These are phyloP conservation scores for Yarrowia sp. DNA, from an alignment of 805 yeast genomes.

Conservation along the genomic window DNA sequence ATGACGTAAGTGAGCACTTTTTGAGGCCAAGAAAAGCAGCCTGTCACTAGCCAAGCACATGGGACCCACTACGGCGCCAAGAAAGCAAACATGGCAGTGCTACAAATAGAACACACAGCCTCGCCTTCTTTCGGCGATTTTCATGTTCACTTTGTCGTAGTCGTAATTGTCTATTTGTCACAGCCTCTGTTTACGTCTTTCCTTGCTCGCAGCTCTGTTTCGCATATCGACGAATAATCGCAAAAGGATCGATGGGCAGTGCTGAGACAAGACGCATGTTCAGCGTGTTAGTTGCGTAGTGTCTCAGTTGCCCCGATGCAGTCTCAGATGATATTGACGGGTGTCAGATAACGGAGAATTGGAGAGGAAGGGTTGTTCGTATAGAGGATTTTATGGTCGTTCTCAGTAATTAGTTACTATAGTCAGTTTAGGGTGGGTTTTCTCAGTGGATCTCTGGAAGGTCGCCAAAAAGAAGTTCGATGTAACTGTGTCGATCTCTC, in stretches of 20 bases:
- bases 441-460: neutral
- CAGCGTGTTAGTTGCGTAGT: neutral
- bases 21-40: slow-evolving; percentile 7
- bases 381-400: no score
- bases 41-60: slow-evolving; percentile 4
- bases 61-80: neutral
- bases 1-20: neutral
- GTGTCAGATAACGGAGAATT: neutral
- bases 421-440: no score
- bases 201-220: slow-evolving; percentile 1
- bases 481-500: slow-evolving; percentile 3
- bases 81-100: slow-evolving; percentile 1
- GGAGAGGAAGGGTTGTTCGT: no score
- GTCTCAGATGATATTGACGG: neutral
- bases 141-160: no score
- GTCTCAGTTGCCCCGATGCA: slow-evolving; percentile 14
- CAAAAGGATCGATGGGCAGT: slow-evolving; percentile 1
- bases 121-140: neutral
- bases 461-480: neutral
- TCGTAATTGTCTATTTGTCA: neutral
- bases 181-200: slow-evolving; percentile 1
- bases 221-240: neutral
- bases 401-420: no score
- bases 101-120: slow-evolving; percentile 5
- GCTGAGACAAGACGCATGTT: slow-evolving; percentile 9